Evolutionary conservation across 1,284 basidiomycete genomes (phyloP).

Genomic region (Singerocomus rubriflavus): DNA sequence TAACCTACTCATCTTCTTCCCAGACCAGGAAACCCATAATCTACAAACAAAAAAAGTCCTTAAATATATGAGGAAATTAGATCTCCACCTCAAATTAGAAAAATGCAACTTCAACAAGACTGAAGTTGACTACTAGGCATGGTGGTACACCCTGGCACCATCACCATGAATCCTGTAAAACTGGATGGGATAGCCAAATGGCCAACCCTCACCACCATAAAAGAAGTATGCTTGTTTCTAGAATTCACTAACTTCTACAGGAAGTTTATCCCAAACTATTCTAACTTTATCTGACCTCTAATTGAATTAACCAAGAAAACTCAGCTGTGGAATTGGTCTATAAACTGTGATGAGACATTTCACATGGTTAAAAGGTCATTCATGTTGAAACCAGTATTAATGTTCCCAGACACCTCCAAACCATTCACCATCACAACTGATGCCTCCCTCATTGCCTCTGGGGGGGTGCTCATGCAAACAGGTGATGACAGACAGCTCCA

Average conservation of each 20-base stretch:
- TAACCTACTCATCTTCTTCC: slow-evolving; percentile 23
- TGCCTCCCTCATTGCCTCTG: fast-evolving
- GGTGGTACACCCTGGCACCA: slow-evolving; percentile 25
- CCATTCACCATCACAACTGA: too few relatives aligned
- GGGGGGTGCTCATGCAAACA: too few relatives aligned
- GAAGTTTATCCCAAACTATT: too few relatives aligned
- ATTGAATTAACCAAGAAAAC: too few relatives aligned
- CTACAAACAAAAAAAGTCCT: slow-evolving; percentile 30
- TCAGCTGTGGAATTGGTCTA: too few relatives aligned
- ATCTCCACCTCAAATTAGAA: slow-evolving; percentile 34
- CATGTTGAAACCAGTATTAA: too few relatives aligned
- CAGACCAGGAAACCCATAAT: not conserved
- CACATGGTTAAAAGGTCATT: too few relatives aligned
- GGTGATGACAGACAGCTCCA: too few relatives aligned
- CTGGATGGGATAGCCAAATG: slow-evolving; percentile 36
- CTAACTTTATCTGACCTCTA: too few relatives aligned
- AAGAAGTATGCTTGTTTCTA: slow-evolving; percentile 29
- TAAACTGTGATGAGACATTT: too few relatives aligned
- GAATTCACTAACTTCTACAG: slow-evolving; percentile 22
- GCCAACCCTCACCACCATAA: slow-evolving; percentile 28
- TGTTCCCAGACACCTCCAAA: too few relatives aligned
- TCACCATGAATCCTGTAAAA: slow-evolving; percentile 40
- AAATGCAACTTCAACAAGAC: slow-evolving; percentile 39
- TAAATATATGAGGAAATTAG: slow-evolving; percentile 23
- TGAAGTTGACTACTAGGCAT: slow-evolving; percentile 40